These are phyloP conservation scores for Aspergillus sp. DNA, from an alignment of 2,329 filamentous ascomycete genomes.

Conservation along the genomic window DNA sequence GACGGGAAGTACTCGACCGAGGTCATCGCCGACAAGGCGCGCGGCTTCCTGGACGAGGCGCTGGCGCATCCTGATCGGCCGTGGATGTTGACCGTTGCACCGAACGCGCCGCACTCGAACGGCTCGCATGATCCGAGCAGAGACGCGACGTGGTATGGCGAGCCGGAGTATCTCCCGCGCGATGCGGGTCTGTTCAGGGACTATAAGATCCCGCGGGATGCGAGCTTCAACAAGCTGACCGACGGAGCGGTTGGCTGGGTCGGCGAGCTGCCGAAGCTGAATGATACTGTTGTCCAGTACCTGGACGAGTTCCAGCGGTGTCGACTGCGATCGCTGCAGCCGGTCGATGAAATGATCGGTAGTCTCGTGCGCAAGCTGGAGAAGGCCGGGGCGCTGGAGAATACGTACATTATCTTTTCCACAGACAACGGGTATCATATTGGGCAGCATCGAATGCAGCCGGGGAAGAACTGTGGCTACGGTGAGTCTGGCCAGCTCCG, in stretches of 20 bases:
- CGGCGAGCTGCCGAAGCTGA: constrained; percentile 32
- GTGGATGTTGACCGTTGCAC: constrained; percentile 58
- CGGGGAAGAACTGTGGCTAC: constrained; percentile 49
- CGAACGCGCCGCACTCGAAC: constrained; percentile 55
- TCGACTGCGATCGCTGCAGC: constrained; percentile 42
- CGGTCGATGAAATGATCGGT: constrained; percentile 46
- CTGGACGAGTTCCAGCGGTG: constrained; percentile 44
- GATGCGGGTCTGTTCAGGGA: constrained; percentile 53
- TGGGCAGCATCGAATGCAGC: constrained; percentile 48
- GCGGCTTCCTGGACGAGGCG: constrained; percentile 52
- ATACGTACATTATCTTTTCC: constrained; percentile 51
- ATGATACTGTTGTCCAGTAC: constrained; percentile 38
- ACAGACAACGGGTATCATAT: constrained; percentile 53
- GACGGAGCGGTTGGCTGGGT: constrained; percentile 40
- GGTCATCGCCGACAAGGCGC: constrained; percentile 48
- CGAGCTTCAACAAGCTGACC: constrained; percentile 52
- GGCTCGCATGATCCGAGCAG: constrained; percentile 10
- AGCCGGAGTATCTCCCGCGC: constrained; percentile 36
- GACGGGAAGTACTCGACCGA: constrained; percentile 49
- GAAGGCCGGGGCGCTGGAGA: constrained; percentile 32
- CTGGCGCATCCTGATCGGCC: constrained; percentile 41
- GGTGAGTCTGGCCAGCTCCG: no score
- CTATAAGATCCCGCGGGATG: constrained; percentile 48
- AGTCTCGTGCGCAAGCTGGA: constrained; percentile 34
- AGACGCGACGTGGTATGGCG: constrained; percentile 14